These are phyloP conservation scores for Zymoseptoria crescenta DNA, from an alignment of 2,329 filamentous ascomycete species.

Conservation along the genomic window DNA sequence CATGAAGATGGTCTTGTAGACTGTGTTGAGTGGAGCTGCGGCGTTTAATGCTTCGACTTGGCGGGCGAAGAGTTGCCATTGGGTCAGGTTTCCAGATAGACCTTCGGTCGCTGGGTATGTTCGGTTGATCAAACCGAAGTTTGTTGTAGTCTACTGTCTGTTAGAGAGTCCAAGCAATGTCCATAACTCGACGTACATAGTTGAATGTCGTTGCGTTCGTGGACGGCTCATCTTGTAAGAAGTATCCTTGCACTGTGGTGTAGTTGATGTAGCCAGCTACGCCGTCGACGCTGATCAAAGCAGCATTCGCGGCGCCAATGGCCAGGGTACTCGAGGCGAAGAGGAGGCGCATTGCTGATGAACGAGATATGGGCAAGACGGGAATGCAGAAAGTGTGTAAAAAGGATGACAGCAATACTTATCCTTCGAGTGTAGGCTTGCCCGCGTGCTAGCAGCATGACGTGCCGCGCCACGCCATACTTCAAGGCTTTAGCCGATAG, in stretches of 20 bases:
- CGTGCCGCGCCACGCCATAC: not conserved
- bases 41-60: constrained; percentile 53
- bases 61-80: constrained; percentile 57
- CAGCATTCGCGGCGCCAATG: constrained; percentile 5
- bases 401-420: not conserved
- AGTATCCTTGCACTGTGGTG: constrained; percentile 53
- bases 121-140: constrained; percentile 59
- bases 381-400: not conserved
- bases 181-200: constrained; percentile 43
- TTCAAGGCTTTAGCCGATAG: not conserved
- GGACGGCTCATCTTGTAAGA: constrained; percentile 53
- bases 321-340: constrained; percentile 5
- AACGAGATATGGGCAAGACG: not conserved
- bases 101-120: constrained; percentile 48
- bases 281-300: constrained; percentile 6
- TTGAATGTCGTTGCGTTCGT: constrained; percentile 54
- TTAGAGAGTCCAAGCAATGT: not conserved
- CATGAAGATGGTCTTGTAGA: constrained; percentile 63
- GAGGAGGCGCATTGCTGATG: not conserved
- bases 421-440: not conserved
- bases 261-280: constrained; percentile 45
- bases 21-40: constrained; percentile 41
- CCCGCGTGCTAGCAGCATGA: not conserved
- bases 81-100: constrained; percentile 43
- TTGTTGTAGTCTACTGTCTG: constrained; percentile 44